Evolutionary conservation across 2,329 filamentous ascomycete genomes (phyloP), one percentile per base, ranked within the genome.

Genomic region (Gyromitra esculenta): DNA sequence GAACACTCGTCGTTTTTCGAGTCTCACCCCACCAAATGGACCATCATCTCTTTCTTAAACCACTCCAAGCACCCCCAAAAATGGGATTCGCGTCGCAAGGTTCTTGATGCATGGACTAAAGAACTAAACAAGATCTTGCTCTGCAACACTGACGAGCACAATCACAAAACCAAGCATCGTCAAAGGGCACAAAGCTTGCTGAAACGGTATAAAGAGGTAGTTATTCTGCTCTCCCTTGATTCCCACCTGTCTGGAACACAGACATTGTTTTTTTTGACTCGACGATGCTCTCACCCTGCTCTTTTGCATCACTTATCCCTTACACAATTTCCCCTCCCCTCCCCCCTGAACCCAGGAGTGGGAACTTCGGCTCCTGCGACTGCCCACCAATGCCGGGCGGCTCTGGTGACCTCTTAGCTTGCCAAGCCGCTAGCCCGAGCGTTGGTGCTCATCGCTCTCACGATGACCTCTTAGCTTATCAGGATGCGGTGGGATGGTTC

Each of bases 381-480:
- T 7, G 48, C 18, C 48, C n/a, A 52, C 21, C n/a, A 5, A 52
- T 9, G 48, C 48, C 21, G 48, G 48, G 48, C 5, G 18, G 25
- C 25, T 31, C 25, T 31, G 25, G 2, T 4, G 25, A 31, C 25
- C 25, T 31, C 25, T 31, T 31, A 31, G 25, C 25, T 31, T 31
- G 25, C 2, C 25, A 31, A 31, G 25, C 25, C 25, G 25, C 25
- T 31, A 31, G 2, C 25, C 25, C 25, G 25, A 3, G 1, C 25
- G n/a, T 52, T 21, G 48, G n/a, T 52, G 48, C 48, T n/a, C 48
- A 52, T 1, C n/a, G n/a, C 48, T 52, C 48, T 45, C 41, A 52
- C 9, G 48, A 21, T 52, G n/a, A 52, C 48, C 41, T 21, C 15
- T 21, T 21, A 52, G 48, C 48, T 52, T 52, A 18, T 52, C 48